Percentiles rank a stretch among this genome's conserved stretches.
These are phyloP conservation scores for Syzygium aromaticum DNA, from an alignment of 345 rosid genomes.

Conservation along the genomic window DNA sequence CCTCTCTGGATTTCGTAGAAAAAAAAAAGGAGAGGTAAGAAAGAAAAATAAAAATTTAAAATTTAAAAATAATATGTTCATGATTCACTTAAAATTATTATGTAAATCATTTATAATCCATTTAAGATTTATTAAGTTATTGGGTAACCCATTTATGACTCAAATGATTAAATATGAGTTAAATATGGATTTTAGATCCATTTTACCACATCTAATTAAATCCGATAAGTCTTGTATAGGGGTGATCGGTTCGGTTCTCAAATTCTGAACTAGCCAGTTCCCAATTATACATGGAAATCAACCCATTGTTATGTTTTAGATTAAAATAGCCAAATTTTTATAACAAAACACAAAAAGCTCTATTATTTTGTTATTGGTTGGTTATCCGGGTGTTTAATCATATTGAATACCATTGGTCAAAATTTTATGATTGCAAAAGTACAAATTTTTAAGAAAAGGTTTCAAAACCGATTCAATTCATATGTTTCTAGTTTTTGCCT, in stretches of 20 bases:
- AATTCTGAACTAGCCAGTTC: too few species aligned
- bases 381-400: background rate
- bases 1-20: too few species aligned
- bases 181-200: too few species aligned
- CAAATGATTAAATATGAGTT: too few species aligned
- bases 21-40: too few species aligned
- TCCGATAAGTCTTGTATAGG: background rate
- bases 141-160: too few species aligned
- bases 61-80: too few species aligned
- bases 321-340: background rate
- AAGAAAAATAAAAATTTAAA: too few species aligned
- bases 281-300: background rate
- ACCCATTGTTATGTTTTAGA: background rate
- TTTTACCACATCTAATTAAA: too few species aligned
- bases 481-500: background rate
- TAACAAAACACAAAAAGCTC: background rate
- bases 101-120: too few species aligned
- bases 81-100: too few species aligned
- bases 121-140: too few species aligned
- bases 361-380: background rate
- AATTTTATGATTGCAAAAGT: background rate
- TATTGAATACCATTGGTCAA: background rate
- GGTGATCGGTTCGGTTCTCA: background rate
- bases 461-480: background rate
- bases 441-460: background rate